A percentile compares a stretch with the other conserved stretches of the same genome.
Evolutionary conservation across 768 basidiomycete species (phyloP).

Genomic region (Leccinum uliginosum): DNA sequence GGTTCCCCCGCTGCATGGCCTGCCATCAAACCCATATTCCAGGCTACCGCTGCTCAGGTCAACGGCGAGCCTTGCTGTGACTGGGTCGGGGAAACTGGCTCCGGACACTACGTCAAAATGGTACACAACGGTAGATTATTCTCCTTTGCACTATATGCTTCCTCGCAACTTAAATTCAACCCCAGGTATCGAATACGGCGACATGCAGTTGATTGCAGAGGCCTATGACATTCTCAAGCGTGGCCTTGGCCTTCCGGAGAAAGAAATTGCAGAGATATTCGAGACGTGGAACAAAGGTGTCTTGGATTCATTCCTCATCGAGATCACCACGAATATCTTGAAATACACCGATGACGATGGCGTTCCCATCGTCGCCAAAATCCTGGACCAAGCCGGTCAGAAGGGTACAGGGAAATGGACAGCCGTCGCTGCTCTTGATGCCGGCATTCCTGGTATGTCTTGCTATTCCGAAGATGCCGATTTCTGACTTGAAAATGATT

Average conservation of each 20-base stretch:
- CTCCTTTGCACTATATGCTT: neutral
- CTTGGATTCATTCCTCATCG: slow-evolving; percentile 98
- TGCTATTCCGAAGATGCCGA: slow-evolving; percentile 2
- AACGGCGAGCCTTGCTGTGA: slow-evolving; percentile 97
- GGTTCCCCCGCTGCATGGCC: slow-evolving; percentile 94
- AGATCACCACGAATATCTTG: slow-evolving; percentile 96
- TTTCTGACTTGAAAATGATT: slow-evolving; percentile 6
- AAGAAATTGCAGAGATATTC: slow-evolving; percentile 95
- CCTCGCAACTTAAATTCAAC: slow-evolving; percentile 4
- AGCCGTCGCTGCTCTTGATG: slow-evolving; percentile 92
- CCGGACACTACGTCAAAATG: slow-evolving; percentile 99
- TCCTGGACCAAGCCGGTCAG: slow-evolving; percentile 94
- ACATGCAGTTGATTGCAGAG: slow-evolving; percentile 99
- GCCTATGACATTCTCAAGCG: slow-evolving; percentile 98
- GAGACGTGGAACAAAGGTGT: slow-evolving; percentile 96
- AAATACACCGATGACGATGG: slow-evolving; percentile 97
- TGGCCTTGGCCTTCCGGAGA: slow-evolving; percentile 80
- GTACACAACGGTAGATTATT: slow-evolving; percentile 80
- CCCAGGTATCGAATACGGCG: slow-evolving; percentile 96
- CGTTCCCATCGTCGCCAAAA: slow-evolving; percentile 85
- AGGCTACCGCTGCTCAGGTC: slow-evolving; percentile 93
- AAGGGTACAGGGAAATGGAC: slow-evolving; percentile 99
- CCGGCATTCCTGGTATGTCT: slow-evolving; percentile 73
- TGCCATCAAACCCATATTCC: slow-evolving; percentile 97
- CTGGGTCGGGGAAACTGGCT: slow-evolving; percentile 96